Evolutionary conservation across 1,139 yeast genomes (phyloP).

Genomic region (Pichia sp.): DNA sequence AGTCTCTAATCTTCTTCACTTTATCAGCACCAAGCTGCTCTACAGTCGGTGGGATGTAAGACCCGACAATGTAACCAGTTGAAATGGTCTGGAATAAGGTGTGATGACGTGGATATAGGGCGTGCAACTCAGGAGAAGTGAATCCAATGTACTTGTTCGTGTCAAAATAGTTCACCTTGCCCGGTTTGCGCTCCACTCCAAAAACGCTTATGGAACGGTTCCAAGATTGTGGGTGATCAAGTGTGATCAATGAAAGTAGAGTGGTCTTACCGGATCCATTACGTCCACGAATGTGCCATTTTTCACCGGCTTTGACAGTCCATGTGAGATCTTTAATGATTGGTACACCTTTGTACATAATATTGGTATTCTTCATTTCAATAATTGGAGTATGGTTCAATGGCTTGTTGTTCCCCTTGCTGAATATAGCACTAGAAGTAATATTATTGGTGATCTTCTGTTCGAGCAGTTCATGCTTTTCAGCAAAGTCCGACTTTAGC

Average conservation of each 20-base stretch:
- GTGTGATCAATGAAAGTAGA: slow-evolving; percentile 70
- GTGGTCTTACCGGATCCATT: slow-evolving; percentile 96
- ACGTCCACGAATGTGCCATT: slow-evolving; percentile 84
- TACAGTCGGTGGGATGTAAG: slow-evolving; percentile 35
- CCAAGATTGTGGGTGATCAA: slow-evolving; percentile 98
- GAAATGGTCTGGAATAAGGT: slow-evolving; percentile 53
- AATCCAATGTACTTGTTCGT: slow-evolving; percentile 78
- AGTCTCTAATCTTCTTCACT: slow-evolving; percentile 28
- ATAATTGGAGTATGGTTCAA: slow-evolving; percentile 30
- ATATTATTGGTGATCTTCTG: slow-evolving; percentile 18
- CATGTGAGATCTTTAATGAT: slow-evolving; percentile 58
- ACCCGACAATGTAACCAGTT: slow-evolving; percentile 73
- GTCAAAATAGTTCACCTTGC: slow-evolving; percentile 69
- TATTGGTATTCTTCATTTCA: slow-evolving; percentile 56
- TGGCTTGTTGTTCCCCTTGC: neutral
- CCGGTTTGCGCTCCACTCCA: slow-evolving; percentile 66
- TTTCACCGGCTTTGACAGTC: slow-evolving; percentile 63
- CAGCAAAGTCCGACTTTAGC: slow-evolving; percentile 23
- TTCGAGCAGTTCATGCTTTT: slow-evolving; percentile 20
- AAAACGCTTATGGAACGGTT: slow-evolving; percentile 56
- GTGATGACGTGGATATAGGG: slow-evolving; percentile 58
- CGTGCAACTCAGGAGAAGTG: slow-evolving; percentile 87
- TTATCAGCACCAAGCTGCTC: slow-evolving; percentile 31
- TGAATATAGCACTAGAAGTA: slow-evolving; percentile 2
- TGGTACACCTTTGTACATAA: slow-evolving; percentile 56